These are phyloP conservation scores for Populus hybrid DNA, from an alignment of 441 rosid species.

Conservation along the genomic window DNA sequence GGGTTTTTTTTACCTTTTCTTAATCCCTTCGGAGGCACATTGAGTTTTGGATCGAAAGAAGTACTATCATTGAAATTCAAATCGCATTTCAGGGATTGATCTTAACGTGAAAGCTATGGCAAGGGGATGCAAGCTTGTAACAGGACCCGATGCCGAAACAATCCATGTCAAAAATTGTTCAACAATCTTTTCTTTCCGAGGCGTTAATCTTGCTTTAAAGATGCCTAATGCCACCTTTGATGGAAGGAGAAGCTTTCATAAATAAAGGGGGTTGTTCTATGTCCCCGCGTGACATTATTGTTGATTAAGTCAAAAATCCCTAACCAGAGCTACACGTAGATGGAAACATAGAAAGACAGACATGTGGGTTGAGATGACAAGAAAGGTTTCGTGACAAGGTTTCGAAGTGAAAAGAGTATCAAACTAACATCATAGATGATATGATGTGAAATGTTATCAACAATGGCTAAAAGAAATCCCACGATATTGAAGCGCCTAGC, in stretches of 20 bases:
- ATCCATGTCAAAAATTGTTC: not conserved
- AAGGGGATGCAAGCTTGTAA: no score
- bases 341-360: not conserved
- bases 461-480: not conserved
- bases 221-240: not conserved
- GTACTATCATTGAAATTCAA: no score
- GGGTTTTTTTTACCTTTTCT: no score
- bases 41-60: no score
- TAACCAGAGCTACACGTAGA: not conserved
- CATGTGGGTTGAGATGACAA: not conserved
- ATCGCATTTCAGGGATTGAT: no score
- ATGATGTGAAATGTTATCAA: not conserved
- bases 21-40: no score
- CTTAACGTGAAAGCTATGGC: not conserved
- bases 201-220: slow-evolving; percentile 6
- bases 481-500: not conserved
- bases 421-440: not conserved
- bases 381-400: not conserved
- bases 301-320: not conserved
- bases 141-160: not conserved
- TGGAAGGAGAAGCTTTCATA: not conserved
- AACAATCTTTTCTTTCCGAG: not conserved
- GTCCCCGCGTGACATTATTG: not conserved
- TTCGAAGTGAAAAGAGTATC: not conserved
- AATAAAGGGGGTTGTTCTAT: not conserved